Evolutionary conservation across 208 protist genomes (phyloP).

Genomic region (Trypanosoma lewisi): DNA sequence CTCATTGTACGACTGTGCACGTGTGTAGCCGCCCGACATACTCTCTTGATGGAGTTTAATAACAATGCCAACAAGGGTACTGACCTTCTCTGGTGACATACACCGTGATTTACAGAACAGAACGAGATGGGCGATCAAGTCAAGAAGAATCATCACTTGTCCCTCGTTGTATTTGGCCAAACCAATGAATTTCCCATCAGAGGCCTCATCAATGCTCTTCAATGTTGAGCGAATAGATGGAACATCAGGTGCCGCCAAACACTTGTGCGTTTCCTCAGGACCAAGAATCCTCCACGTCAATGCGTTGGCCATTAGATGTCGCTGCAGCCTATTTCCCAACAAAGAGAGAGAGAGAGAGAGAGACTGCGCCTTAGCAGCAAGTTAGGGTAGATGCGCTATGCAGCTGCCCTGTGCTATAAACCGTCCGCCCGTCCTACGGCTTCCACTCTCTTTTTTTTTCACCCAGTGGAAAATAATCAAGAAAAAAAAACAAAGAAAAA

Average conservation of each 20-base stretch:
- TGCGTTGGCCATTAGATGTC: constrained; percentile 26
- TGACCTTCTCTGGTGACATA: constrained; percentile 77
- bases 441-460: too few relatives aligned
- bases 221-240: constrained; percentile 46
- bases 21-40: constrained; percentile 56
- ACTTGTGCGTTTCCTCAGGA: constrained; percentile 51
- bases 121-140: constrained; percentile 79
- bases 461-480: too few relatives aligned
- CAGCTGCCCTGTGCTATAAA: too few relatives aligned
- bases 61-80: constrained; percentile 76
- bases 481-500: too few relatives aligned
- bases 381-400: too few relatives aligned
- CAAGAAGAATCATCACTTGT: constrained; percentile 69
- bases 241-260: constrained; percentile 48
- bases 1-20: constrained; percentile 63
- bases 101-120: constrained; percentile 65
- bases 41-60: constrained; percentile 63
- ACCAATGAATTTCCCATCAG: constrained; percentile 33
- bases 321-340: background rate
- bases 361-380: too few relatives aligned
- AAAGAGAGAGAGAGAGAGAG: too few relatives aligned
- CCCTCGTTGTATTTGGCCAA: constrained; percentile 21
- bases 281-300: constrained; percentile 69
- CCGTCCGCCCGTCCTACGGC: too few relatives aligned
- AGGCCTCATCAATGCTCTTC: constrained; percentile 28